Evolutionary conservation across 257 asterid genomes (phyloP), one percentile per base, ranked within the genome.

Genomic region (Lycium barbarum): DNA sequence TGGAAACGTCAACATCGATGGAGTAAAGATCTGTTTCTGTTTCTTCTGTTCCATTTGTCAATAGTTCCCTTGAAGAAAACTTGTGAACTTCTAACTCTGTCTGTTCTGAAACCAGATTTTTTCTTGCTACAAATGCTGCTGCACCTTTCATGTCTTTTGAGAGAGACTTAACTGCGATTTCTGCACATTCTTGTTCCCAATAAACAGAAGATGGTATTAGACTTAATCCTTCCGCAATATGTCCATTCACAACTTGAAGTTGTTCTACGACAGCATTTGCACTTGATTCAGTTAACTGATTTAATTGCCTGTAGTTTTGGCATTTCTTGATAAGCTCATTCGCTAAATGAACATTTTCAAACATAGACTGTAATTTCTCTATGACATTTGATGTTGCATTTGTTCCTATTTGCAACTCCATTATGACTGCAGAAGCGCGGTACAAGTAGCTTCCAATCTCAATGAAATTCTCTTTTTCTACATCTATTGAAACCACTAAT

Each of bases 381-480:
- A 85, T 61, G 10, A 89, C 90, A 59, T 87, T 84, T 36, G 92
- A 45, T 7, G 94, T 91, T 35, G 84, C 90, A 51, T 82, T 90
- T 87, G 86, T 74, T 85, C 84, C 90, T 57, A 84, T 80, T 40
- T 71, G 91, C 79, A 92, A 88, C 90, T 94, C 98, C 93, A 83
- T 88, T 83, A 94, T 86, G 17, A 92, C 85, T 6, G 88, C 84
- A 1, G 96, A 92, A 7, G 89, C 90, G 8, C 98, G 91, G 84
- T 94, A 93, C 20, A 94, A 88, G 85, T 89, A 93, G 90, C 96
- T 91, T 40, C 98, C 93, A 6, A 93, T 88, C 81, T 88, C 88
- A 6, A 86, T 76, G 88, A 93, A 92, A 38, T 76, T 84, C 83
- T 93, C 95, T 51, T 84, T 87, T 82, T 94, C 93, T 71, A 82